phyloP scores from a whole-genome alignment of 345 rosid genomes.

The Clarkia xantiana region DNA sequence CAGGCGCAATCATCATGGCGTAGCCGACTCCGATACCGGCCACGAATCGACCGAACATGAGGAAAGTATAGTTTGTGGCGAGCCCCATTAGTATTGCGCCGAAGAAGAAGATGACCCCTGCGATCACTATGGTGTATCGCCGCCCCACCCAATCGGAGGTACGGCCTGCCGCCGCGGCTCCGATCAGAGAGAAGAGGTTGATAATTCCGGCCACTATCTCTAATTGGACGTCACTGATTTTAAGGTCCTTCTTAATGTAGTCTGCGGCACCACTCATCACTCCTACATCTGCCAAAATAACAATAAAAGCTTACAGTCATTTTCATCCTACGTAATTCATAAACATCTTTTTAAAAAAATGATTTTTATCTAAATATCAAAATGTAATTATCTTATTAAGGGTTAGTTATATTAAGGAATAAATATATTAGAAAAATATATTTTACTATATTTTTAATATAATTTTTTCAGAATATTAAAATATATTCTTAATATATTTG shows the following conservation, averaged over 20 bases:
- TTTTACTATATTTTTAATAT: too few species aligned
- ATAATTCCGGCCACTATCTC: slow-evolving; percentile 52
- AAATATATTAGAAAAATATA: too few species aligned
- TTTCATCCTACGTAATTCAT: too few species aligned
- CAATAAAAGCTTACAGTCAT: too few species aligned
- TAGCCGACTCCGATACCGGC: slow-evolving; percentile 90
- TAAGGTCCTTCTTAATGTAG: slow-evolving; percentile 37
- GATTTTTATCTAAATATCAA: too few species aligned
- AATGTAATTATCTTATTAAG: too few species aligned
- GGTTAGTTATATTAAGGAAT: too few species aligned
- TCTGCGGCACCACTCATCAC: slow-evolving; percentile 75
- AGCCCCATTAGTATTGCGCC: slow-evolving; percentile 93
- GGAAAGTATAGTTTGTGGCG: slow-evolving; percentile 63
- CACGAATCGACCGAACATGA: slow-evolving; percentile 75
- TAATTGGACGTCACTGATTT: slow-evolving; percentile 26
- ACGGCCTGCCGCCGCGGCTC: slow-evolving; percentile 65
- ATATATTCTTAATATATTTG: too few species aligned
- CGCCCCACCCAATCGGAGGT: slow-evolving; percentile 96
- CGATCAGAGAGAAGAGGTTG: slow-evolving; percentile 48
- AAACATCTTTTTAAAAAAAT: too few species aligned
- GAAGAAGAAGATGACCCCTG: slow-evolving; percentile 63
- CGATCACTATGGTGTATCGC: slow-evolving; percentile 71
- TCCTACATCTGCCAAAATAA: slow-evolving; percentile 43
- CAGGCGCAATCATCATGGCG: slow-evolving; percentile 92
- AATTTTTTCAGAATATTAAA: too few species aligned